These are phyloP conservation scores for Xylariales sp. DNA, from an alignment of 2,329 filamentous ascomycete species.

Conservation along the genomic window DNA sequence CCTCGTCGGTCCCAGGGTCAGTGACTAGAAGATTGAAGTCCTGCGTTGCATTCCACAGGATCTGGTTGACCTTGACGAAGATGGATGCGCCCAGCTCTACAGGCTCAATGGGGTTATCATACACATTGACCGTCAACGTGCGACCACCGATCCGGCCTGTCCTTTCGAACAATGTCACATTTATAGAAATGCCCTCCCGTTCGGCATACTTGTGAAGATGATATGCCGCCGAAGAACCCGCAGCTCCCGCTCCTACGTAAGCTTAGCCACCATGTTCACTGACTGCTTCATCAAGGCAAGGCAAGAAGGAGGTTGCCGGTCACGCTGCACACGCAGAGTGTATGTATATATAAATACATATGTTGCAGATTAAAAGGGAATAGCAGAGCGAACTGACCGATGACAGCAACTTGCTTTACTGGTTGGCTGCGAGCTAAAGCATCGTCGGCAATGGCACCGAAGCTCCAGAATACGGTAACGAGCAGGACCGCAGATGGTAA, in stretches of 20 bases:
- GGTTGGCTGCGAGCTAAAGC: too few species aligned
- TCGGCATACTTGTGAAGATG: slow-evolving; percentile 69
- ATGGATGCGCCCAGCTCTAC: slow-evolving; percentile 90
- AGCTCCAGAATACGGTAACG: too few species aligned
- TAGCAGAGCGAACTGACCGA: slow-evolving; percentile 35
- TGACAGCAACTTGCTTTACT: slow-evolving; percentile 31
- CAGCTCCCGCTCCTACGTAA: slow-evolving; percentile 74
- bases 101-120: slow-evolving; percentile 59
- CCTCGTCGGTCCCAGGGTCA: slow-evolving; percentile 41
- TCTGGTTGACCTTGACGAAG: slow-evolving; percentile 80
- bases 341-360: too few species aligned
- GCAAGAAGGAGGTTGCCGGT: too few species aligned
- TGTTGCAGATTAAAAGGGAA: too few species aligned
- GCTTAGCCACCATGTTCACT: not conserved
- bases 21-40: slow-evolving; percentile 63
- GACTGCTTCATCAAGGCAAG: too few species aligned
- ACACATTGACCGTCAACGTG: slow-evolving; percentile 77
- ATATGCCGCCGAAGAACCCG: slow-evolving; percentile 82
- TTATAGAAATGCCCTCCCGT: slow-evolving; percentile 54
- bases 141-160: slow-evolving; percentile 76
- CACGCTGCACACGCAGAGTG: too few species aligned
- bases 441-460: not conserved
- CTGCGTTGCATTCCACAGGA: slow-evolving; percentile 68
- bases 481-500: too few species aligned
- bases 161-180: slow-evolving; percentile 87